Base-by-base conservation (phyloP, 208 protist genomes). In the Leptomonas pyrrhocoris region DNA sequence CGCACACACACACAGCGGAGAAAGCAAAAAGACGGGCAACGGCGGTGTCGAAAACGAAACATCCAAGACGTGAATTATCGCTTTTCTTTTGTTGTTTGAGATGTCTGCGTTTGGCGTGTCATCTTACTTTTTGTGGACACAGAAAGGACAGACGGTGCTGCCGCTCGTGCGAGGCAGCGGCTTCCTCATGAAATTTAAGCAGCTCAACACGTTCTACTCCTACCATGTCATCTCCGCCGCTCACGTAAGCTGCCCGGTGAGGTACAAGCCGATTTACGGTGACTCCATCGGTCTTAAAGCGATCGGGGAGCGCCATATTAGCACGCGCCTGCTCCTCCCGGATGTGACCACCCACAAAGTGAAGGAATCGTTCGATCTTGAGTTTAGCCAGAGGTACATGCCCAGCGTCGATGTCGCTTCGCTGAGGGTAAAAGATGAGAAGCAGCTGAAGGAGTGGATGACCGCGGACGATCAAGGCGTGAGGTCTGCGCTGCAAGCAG, bases 101-200 rank as follows among this genome's bases (percentile, higher is more conserved):
- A 64, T 95, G 90, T 89, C 81, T 13, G 75, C 88, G 23, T 64
- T 94, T 38, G 89, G 86, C 51, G 64, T 96, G 7, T 96, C 89
- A 0, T 94, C 89, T 0, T 96, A 96, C 73, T 94, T 96, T 81
- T 65, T 96, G 13, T 94, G 88, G 88, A 94, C 92, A 7, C 87
- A 93, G 53, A 96, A 96, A 69, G 92, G 92, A 2, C 80, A 81
- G 43, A 96, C 92, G 25, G 74, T 87, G 60, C 79, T 96, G 34
- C 92, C 92, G 19, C 68, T 96, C 13, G 85, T 94, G 28, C 88
- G 92, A 2, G 92, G 92, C 13, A 94, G 88, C 72, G 92, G 92
- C 43, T 96, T 96, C 59, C 61, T 94, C 27, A 72, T 94, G 16
- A 48, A 63, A 15, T 96, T 94, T 71, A 51, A 79, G 40, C 82